Evolutionary conservation across 2,329 filamentous ascomycete species (phyloP).

Genomic region (Trichoderma brevicompactum): DNA sequence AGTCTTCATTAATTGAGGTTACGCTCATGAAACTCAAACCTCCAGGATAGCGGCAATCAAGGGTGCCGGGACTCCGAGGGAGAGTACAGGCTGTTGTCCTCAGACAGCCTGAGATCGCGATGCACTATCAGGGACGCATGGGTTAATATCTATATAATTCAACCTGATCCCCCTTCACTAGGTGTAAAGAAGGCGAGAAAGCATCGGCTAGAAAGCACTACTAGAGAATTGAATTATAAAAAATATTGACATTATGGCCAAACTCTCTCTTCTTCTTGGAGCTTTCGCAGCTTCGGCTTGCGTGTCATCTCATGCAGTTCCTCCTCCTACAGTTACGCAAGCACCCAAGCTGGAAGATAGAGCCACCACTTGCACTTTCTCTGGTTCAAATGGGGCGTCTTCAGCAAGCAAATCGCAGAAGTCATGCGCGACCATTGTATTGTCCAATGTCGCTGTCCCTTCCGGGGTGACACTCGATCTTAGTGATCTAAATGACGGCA

Average conservation of each 20-base stretch:
- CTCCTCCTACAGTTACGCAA: not conserved
- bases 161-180: not conserved
- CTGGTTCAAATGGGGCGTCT: conserved; percentile 16
- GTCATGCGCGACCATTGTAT: conserved; percentile 16
- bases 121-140: too few relatives aligned
- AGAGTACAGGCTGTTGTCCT: conserved; percentile 7
- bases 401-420: conserved; percentile 23
- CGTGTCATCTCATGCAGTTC: not conserved
- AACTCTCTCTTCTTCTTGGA: conserved; percentile 6
- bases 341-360: conserved; percentile 16
- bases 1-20: not conserved
- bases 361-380: conserved; percentile 21
- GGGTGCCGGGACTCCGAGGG: not conserved
- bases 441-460: conserved; percentile 22
- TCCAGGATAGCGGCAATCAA: not conserved
- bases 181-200: not conserved
- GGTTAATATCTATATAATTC: conserved; percentile 1
- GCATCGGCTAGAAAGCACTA: not conserved
- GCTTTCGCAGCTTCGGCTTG: not conserved
- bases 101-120: conserved; percentile 8
- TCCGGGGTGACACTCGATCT: conserved; percentile 20
- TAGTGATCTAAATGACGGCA: conserved; percentile 22
- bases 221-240: not conserved
- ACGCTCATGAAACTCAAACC: not conserved
- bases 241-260: not conserved